Percentiles rank a stretch among this genome's conserved stretches.
Evolutionary conservation across 345 rosid species (phyloP).

Genomic region (Barbarea vulgaris): DNA sequence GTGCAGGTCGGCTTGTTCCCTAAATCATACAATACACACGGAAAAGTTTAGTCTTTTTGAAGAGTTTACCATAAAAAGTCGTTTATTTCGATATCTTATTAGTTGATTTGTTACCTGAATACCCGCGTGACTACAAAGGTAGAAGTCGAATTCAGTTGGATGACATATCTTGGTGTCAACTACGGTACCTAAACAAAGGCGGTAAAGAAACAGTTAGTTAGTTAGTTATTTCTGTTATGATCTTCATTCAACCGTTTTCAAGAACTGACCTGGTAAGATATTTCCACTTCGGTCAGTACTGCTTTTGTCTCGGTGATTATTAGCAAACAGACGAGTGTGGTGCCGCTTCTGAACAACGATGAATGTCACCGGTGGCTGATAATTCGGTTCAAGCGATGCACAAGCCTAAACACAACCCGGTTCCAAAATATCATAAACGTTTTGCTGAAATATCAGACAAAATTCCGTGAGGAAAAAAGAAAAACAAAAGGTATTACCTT

Average conservation of each 20-base stretch:
- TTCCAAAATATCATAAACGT: background rate
- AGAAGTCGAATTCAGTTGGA: constrained; percentile 95
- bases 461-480: no score
- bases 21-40: constrained; percentile 33
- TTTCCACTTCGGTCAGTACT: constrained; percentile 93
- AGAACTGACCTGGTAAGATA: constrained; percentile 76
- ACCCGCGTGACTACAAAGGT: constrained; percentile 99
- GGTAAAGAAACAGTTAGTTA: background rate
- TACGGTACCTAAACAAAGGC: constrained; percentile 68
- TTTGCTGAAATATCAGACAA: background rate
- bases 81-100: constrained; percentile 47
- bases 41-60: background rate
- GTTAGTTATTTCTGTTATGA: constrained; percentile 1
- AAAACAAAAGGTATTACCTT: constrained; percentile 48
- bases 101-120: constrained; percentile 65
- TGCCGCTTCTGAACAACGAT: constrained; percentile 96
- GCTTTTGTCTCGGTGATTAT: constrained; percentile 88
- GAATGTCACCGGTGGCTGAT: constrained; percentile 98
- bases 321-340: constrained; percentile 92
- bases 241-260: background rate
- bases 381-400: constrained; percentile 95
- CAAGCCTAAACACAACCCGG: constrained; percentile 59
- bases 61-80: constrained; percentile 4
- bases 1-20: constrained; percentile 99
- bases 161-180: constrained; percentile 95